Percentiles rank a stretch among this genome's conserved stretches.
Conservation (phyloP, 257 asterid species). For the Petunia secreta region DNA sequence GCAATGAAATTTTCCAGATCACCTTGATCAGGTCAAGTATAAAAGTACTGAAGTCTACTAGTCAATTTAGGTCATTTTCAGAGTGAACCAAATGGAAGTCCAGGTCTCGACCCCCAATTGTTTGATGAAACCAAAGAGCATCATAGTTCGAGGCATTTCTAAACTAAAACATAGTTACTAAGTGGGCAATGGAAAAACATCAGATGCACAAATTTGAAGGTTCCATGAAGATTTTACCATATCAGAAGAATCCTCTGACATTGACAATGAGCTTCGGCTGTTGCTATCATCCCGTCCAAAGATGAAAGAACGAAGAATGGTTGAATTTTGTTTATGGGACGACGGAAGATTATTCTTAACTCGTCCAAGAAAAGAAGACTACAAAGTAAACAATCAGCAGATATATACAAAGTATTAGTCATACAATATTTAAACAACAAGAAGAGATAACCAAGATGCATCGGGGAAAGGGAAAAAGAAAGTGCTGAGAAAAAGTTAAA, state of each 20-base stretch:
- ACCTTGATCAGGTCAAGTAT: too few species aligned
- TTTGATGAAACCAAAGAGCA: neutral
- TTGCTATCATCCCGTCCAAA: constrained; percentile 94
- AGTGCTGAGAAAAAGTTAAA: neutral
- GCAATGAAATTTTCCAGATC: too few species aligned
- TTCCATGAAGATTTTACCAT: constrained; percentile 49
- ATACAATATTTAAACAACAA: constrained; percentile 1
- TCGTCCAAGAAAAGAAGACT: constrained; percentile 92
- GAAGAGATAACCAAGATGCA: neutral
- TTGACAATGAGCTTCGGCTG: constrained; percentile 69
- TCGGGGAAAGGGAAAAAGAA: constrained; percentile 1
- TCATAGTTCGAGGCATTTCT: neutral
- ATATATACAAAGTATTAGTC: constrained; percentile 6
- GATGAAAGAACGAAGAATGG: constrained; percentile 70
- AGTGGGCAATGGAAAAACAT: neutral
- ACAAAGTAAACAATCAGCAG: constrained; percentile 31
- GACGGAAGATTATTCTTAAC: constrained; percentile 57
- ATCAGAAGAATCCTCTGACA: constrained; percentile 67
- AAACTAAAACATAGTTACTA: neutral
- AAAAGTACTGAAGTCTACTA: too few species aligned
- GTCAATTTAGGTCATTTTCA: too few species aligned
- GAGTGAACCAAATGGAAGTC: neutral
- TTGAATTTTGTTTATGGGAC: constrained; percentile 68
- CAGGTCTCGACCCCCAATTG: neutral
- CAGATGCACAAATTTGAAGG: constrained; percentile 8